Evolutionary conservation across 1,284 basidiomycete species (phyloP).

Genomic region (Naganishia sp.): DNA sequence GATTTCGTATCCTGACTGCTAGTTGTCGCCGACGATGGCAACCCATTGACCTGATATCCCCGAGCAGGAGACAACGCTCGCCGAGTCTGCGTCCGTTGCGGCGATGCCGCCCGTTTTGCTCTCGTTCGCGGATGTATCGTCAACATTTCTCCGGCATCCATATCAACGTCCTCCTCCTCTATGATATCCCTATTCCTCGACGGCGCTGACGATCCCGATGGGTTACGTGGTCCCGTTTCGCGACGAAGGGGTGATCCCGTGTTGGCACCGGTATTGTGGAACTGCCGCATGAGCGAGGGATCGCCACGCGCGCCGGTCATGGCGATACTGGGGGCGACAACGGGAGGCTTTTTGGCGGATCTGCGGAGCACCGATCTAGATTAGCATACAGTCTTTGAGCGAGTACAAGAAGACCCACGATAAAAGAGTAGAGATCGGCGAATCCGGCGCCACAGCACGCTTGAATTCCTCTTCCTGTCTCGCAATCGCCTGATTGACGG

Average conservation of each 20-base stretch:
- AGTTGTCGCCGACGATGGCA: background rate
- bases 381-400: background rate
- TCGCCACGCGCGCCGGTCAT: constrained; percentile 53
- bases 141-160: constrained; percentile 39
- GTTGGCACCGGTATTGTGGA: constrained; percentile 51
- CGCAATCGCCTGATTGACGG: constrained; percentile 58
- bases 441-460: constrained; percentile 90
- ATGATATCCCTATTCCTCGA: constrained; percentile 49
- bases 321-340: constrained; percentile 61
- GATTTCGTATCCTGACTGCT: constrained; percentile 4
- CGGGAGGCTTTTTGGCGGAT: constrained; percentile 81
- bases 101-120: constrained; percentile 71
- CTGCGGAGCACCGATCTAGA: constrained; percentile 45
- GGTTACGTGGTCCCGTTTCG: constrained; percentile 14
- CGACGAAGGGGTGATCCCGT: constrained; percentile 35
- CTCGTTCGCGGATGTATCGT: constrained; percentile 58
- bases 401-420: constrained; percentile 41
- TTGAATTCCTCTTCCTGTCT: constrained; percentile 95
- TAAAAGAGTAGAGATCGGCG: constrained; percentile 88
- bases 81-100: constrained; percentile 7
- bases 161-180: constrained; percentile 59
- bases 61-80: constrained; percentile 22
- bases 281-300: constrained; percentile 62
- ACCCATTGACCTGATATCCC: constrained; percentile 20
- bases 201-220: constrained; percentile 43